Evolutionary conservation across 176 grass and related monocot genomes (phyloP).

Genomic region (Avena eriantha): DNA sequence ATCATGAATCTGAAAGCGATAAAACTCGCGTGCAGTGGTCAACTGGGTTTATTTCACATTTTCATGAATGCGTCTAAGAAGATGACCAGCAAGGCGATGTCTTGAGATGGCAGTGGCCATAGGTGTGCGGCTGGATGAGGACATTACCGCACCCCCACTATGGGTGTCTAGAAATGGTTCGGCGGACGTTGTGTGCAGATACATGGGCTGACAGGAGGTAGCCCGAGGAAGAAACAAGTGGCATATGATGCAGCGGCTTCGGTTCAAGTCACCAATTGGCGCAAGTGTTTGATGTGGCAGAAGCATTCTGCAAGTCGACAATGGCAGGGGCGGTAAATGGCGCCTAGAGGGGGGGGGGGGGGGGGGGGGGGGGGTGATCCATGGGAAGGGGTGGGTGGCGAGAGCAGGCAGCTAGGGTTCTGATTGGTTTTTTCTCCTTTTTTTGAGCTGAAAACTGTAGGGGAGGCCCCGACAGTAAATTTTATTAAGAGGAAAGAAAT

Average conservation of each 20-base stretch:
- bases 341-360: not conserved
- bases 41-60: constrained; percentile 67
- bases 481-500: too few species aligned
- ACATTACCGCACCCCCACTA: not conserved
- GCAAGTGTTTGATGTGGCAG: not conserved
- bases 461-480: too few species aligned
- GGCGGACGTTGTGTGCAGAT: not conserved
- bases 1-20: constrained; percentile 65
- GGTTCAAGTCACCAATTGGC: not conserved
- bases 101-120: not conserved
- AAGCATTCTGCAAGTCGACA: constrained; percentile 5
- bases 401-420: not conserved
- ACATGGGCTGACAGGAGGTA: not conserved
- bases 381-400: not conserved
- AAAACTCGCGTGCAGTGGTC: constrained; percentile 58
- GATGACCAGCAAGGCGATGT: not conserved
- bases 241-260: not conserved
- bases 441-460: too few species aligned
- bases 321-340: not conserved
- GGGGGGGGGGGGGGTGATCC: not conserved
- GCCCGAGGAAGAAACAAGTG: not conserved
- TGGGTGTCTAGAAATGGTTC: not conserved
- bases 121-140: not conserved
- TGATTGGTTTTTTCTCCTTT: not conserved
- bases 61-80: constrained; percentile 32